A percentile compares a stretch with the other conserved stretches of the same genome.
Evolutionary conservation across 768 basidiomycete genomes (phyloP).

Genomic region (Russula vinacea): DNA sequence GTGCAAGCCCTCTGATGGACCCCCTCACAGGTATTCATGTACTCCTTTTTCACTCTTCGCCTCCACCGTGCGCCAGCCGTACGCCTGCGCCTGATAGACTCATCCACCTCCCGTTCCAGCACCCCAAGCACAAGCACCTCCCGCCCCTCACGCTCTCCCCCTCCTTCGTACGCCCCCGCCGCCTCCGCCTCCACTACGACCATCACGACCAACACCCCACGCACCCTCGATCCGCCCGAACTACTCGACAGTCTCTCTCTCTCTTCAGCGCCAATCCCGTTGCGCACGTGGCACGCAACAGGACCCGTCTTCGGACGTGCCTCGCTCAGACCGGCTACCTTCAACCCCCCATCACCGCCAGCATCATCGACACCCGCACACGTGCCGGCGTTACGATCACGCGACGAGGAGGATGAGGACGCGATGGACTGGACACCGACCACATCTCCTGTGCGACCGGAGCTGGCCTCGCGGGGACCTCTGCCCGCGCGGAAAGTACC

Average conservation of each 20-base stretch:
- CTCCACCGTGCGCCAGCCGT: conserved; percentile 68
- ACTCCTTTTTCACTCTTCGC: conserved; percentile 55
- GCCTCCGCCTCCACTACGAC: neutral
- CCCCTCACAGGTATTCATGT: conserved; percentile 45
- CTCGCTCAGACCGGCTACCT: conserved; percentile 48
- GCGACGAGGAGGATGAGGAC: conserved; percentile 34
- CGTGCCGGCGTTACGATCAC: conserved; percentile 26
- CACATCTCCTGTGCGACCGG: neutral
- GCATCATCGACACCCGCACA: conserved; percentile 12
- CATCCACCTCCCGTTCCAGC: conserved; percentile 41
- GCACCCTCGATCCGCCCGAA: conserved; percentile 46
- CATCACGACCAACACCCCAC: conserved; percentile 22
- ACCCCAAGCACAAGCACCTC: conserved; percentile 32
- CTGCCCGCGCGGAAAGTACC: neutral
- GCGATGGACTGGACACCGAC: conserved; percentile 74
- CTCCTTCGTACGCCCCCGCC: conserved; percentile 23
- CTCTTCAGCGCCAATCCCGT: conserved; percentile 59
- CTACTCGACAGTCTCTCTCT: conserved; percentile 55
- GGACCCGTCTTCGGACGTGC: conserved; percentile 69
- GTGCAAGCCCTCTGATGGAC: neutral
- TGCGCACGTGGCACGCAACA: conserved; percentile 30
- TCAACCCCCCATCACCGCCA: conserved; percentile 24
- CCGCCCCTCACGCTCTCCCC: conserved; percentile 43
- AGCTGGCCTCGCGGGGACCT: neutral
- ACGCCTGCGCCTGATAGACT: conserved; percentile 67